Evolutionary conservation across 768 basidiomycete genomes (phyloP).

Genomic region (Termitomyces heimii): DNA sequence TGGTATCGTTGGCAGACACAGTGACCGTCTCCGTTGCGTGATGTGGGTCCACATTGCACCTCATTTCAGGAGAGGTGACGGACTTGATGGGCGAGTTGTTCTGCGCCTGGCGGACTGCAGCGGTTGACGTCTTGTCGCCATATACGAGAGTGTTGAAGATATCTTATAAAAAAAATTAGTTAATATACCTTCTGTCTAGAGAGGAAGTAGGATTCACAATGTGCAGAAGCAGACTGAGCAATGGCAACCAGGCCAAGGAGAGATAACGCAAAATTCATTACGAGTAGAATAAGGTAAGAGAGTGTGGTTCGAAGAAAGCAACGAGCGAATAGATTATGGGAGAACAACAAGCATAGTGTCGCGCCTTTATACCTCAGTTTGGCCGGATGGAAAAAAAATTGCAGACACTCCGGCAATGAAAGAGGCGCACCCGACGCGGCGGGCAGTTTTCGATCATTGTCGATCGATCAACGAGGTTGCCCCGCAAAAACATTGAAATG

Average conservation of each 20-base stretch:
- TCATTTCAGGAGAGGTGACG: slow-evolving; percentile 29
- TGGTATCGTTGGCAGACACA: slow-evolving; percentile 28
- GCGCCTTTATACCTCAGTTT: not conserved
- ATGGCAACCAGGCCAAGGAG: slow-evolving; percentile 16
- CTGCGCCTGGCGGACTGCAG: slow-evolving; percentile 29
- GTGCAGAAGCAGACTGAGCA: slow-evolving; percentile 11
- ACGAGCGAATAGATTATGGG: not conserved
- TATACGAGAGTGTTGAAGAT: slow-evolving; percentile 25
- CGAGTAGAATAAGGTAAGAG: not conserved
- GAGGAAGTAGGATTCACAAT: slow-evolving; percentile 3
- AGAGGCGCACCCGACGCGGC: not conserved
- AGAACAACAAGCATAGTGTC: not conserved
- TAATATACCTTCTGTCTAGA: not conserved
- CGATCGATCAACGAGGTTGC: not conserved
- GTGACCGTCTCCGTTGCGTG: slow-evolving; percentile 23
- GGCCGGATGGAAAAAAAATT: not conserved
- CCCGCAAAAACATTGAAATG: not conserved
- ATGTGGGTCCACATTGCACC: slow-evolving; percentile 32
- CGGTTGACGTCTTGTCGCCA: slow-evolving; percentile 16
- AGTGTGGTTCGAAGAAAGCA: not conserved
- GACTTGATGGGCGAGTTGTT: slow-evolving; percentile 35
- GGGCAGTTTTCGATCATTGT: not conserved
- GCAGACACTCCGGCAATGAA: not conserved
- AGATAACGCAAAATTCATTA: slow-evolving; percentile 18
- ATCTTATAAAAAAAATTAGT: slow-evolving; percentile 13